These are phyloP conservation scores for Cryptococcus sp. DNA, from an alignment of 1,284 basidiomycete genomes.

Conservation along the genomic window DNA sequence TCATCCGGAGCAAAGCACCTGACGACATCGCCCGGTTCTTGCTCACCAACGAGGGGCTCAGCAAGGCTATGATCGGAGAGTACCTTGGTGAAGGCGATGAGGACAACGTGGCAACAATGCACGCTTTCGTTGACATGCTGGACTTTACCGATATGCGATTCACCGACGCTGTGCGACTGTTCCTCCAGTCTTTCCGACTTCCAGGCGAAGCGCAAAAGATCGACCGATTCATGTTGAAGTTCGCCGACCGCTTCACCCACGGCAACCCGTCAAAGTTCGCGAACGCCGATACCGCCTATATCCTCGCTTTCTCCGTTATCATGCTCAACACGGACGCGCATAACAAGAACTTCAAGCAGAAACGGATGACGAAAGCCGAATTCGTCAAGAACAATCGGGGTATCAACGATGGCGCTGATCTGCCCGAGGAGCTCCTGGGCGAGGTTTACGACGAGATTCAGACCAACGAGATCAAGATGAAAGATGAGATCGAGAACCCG, in stretches of 20 bases:
- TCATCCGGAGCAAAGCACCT: constrained; percentile 76
- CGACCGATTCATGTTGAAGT: constrained; percentile 98
- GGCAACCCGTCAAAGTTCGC: constrained; percentile 83
- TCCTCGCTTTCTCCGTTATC: constrained; percentile 90
- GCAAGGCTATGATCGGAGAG: constrained; percentile 95
- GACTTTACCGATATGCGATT: constrained; percentile 80
- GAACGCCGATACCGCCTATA: constrained; percentile 80
- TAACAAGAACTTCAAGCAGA: constrained; percentile 85
- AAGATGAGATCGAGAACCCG: constrained; percentile 81
- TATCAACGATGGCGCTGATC: constrained; percentile 84
- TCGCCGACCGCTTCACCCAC: constrained; percentile 90
- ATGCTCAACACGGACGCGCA: constrained; percentile 95
- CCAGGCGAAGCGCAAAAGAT: constrained; percentile 97
- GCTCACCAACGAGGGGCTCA: constrained; percentile 86
- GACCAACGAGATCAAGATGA: constrained; percentile 92
- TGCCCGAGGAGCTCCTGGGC: constrained; percentile 79
- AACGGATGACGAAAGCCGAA: constrained; percentile 83
- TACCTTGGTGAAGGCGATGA: constrained; percentile 94
- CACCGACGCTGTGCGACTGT: constrained; percentile 81
- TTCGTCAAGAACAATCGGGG: constrained; percentile 92
- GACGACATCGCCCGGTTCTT: constrained; percentile 85
- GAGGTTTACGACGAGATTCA: constrained; percentile 86
- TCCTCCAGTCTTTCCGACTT: constrained; percentile 89
- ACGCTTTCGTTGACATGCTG: constrained; percentile 89
- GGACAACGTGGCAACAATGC: constrained; percentile 87